Evolutionary conservation across 2,329 filamentous ascomycete genomes (phyloP), one percentile per base, ranked within the genome.

Genomic region (Plenodomus biglobosus): DNA sequence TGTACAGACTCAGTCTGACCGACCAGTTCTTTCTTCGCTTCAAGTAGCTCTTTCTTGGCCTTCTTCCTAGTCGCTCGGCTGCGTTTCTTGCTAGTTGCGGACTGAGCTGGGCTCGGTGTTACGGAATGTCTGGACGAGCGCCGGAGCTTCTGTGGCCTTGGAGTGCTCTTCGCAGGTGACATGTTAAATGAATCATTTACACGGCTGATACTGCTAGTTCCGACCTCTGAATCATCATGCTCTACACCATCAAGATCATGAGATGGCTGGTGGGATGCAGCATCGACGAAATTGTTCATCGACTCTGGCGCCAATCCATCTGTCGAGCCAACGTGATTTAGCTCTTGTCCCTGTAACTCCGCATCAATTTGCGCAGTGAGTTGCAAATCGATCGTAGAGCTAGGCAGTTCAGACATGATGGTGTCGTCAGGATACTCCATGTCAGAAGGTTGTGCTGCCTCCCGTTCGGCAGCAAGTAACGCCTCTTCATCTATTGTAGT

Each of bases 141-240:
- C 36, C 65, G 63, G 36, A 65, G 40, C 5, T 41, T 54, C 10
- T 48, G 46, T 8, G 59, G 41, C 10, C 52, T 53, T 32, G 64
- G 58, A 15, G 59, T 64, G 17, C 56, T 48, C 22, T 49, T 51
- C 1, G 59, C 44, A 8, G 56, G 56, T 3, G 58, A 47, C 19
- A 42, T 59, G 3, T 46, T 51, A 50, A 75, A 73, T 22, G 73
- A 75, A 32, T 75, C 69, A 20, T 60, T 65, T 3, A 75, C 58
- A 30, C 65, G 59, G 39, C 65, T 73, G 17, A 63, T 60, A 38
- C 64, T 65, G 19, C 50, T 65, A 1, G 56, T 58, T 3, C 42
- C 54, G 3, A 37, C 17, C 43, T 52, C 50, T 11, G 36, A 2
- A 7, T 66, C 57, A 22, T 60, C 56, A 6, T 61, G 58, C 52